A percentile compares a stretch with the other conserved stretches of the same genome.
These are phyloP conservation scores for Pilatotrama ljubarskyi DNA, from an alignment of 768 basidiomycete species.

Conservation along the genomic window DNA sequence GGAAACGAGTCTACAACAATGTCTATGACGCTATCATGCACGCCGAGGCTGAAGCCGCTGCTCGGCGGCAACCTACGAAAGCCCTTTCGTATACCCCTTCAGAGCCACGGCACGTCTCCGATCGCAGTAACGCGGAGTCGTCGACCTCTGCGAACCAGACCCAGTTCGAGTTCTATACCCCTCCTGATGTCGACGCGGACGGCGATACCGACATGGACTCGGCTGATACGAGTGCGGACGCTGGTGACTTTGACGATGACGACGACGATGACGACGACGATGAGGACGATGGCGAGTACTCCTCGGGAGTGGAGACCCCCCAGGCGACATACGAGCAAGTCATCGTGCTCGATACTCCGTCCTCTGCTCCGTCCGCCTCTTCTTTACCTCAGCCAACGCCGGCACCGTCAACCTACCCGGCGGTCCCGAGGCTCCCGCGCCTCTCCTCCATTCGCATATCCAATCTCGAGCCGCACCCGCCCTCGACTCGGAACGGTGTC, in stretches of 20 bases:
- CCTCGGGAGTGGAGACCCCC: constrained; percentile 2
- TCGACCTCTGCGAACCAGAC: background rate
- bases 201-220: constrained; percentile 4
- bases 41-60: constrained; percentile 7
- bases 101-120: background rate
- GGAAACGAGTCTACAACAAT: constrained; percentile 11
- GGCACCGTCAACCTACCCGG: background rate
- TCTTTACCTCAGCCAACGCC: background rate
- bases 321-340: constrained; percentile 7
- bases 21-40: constrained; percentile 11
- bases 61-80: background rate
- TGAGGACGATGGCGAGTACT: constrained; percentile 2
- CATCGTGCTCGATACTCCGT: background rate
- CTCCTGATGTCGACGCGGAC: constrained; percentile 7
- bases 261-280: constrained; percentile 11
- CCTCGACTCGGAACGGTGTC: constrained; percentile 7
- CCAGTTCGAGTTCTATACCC: constrained; percentile 20
- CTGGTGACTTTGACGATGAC: constrained; percentile 7
- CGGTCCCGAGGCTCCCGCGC: constrained; percentile 5
- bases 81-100: background rate
- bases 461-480: constrained; percentile 7
- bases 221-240: no score
- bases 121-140: background rate
- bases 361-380: background rate
- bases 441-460: constrained; percentile 14